Evolutionary conservation across 768 basidiomycete genomes (phyloP).

Genomic region (Boletus subcaerulescens): DNA sequence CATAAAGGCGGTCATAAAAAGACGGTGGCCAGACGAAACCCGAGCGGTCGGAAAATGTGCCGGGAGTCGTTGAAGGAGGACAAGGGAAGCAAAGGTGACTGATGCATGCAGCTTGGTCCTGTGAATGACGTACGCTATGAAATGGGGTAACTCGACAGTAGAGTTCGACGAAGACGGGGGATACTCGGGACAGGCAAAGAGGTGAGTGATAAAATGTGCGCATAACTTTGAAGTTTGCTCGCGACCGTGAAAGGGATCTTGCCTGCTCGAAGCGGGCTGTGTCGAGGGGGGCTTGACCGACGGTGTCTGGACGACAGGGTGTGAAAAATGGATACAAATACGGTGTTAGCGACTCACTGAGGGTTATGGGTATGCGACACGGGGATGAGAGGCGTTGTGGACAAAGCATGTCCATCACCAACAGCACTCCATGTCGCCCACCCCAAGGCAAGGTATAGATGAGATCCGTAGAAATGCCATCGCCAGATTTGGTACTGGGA

Average conservation of each 20-base stretch:
- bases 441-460: conserved; percentile 32
- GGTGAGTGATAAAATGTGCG: conserved; percentile 76
- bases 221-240: conserved; percentile 67
- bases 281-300: conserved; percentile 30
- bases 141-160: conserved; percentile 44
- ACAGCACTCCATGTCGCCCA: conserved; percentile 24
- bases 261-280: conserved; percentile 23
- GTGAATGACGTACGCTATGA: conserved; percentile 67
- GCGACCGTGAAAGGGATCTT: conserved; percentile 52
- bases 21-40: conserved; percentile 67
- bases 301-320: conserved; percentile 14
- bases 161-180: conserved; percentile 47
- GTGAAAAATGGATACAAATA: background rate
- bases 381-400: conserved; percentile 27
- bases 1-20: conserved; percentile 75
- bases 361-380: conserved; percentile 27
- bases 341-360: conserved; percentile 12
- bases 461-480: conserved; percentile 37
- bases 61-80: conserved; percentile 65
- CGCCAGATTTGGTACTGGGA: conserved; percentile 43
- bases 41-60: conserved; percentile 71
- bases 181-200: conserved; percentile 83
- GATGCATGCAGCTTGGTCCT: conserved; percentile 59
- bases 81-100: conserved; percentile 39
- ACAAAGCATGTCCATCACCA: conserved; percentile 19